Conservation (phyloP, 345 rosid species). For the Mangifera indica region DNA sequence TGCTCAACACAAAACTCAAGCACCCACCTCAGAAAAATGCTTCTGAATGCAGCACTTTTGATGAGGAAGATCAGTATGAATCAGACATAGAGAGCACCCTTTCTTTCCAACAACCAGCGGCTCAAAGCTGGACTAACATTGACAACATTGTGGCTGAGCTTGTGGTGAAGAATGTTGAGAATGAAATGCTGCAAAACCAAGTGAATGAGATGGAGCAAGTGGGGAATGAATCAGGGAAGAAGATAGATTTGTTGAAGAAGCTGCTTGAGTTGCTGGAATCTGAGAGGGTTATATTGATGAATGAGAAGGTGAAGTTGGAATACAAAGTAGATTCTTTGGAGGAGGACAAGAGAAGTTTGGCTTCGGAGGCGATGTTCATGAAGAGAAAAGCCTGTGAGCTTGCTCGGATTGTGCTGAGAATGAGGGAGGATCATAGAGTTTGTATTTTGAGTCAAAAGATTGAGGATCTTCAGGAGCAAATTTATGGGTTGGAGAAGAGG, state of each 20-base stretch:
- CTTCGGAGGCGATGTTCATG: conserved; percentile 49
- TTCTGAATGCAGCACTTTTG: background rate
- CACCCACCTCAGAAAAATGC: background rate
- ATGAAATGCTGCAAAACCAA: conserved; percentile 42
- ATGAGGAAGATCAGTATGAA: conserved; percentile 19
- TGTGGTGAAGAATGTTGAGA: conserved; percentile 54
- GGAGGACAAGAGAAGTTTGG: conserved; percentile 55
- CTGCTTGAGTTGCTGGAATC: conserved; percentile 64
- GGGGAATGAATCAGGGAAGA: conserved; percentile 40
- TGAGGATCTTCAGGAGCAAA: conserved; percentile 44
- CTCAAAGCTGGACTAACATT: conserved; percentile 1
- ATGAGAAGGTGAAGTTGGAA: conserved; percentile 57
- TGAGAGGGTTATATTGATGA: conserved; percentile 54
- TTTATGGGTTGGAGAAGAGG: conserved; percentile 51
- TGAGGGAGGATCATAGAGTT: conserved; percentile 68
- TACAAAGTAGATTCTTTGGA: conserved; percentile 38
- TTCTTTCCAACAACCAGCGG: conserved; percentile 38
- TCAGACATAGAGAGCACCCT: conserved; percentile 48
- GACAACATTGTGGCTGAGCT: conserved; percentile 47
- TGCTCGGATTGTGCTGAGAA: conserved; percentile 49
- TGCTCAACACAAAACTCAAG: conserved; percentile 27
- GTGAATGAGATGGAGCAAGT: conserved; percentile 36
- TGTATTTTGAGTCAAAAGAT: conserved; percentile 45
- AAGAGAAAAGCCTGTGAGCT: conserved; percentile 63
- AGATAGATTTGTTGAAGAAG: conserved; percentile 57